These are phyloP conservation scores for Sporothrix pseudoabietina DNA, from an alignment of 2,329 filamentous ascomycete species.

Conservation along the genomic window DNA sequence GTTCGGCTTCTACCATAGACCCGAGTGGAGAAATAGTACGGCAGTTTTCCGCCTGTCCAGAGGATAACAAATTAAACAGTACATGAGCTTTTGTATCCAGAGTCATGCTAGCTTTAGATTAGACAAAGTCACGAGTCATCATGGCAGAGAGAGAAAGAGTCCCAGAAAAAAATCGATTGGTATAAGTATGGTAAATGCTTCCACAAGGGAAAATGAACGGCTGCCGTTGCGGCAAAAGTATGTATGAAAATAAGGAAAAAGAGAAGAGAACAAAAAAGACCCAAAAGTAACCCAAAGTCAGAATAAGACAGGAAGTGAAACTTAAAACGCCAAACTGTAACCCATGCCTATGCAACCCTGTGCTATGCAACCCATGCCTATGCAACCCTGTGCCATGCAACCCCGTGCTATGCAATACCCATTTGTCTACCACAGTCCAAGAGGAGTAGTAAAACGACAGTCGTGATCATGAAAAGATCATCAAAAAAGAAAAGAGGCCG, in stretches of 20 bases:
- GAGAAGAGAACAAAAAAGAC: neutral
- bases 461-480: neutral
- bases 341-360: conserved; percentile 8
- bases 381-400: conserved; percentile 10
- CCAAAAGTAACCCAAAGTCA: neutral
- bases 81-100: neutral
- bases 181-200: neutral
- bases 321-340: neutral
- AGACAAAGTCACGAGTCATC: neutral
- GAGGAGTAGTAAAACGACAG: neutral
- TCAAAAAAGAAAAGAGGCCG: neutral
- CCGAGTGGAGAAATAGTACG: conserved; percentile 49
- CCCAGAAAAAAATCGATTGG: conserved; percentile 13
- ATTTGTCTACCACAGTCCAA: neutral
- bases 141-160: neutral
- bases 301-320: neutral
- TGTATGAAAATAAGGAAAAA: neutral
- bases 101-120: neutral
- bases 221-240: neutral
- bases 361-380: conserved; percentile 5
- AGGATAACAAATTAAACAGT: neutral
- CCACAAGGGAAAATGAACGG: conserved; percentile 6
- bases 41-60: neutral
- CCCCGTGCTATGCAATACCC: conserved; percentile 11
- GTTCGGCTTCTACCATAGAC: conserved; percentile 69